phyloP scores from a whole-genome alignment of 495 filamentous ascomycete genomes.

The Talaromyces ruber region DNA sequence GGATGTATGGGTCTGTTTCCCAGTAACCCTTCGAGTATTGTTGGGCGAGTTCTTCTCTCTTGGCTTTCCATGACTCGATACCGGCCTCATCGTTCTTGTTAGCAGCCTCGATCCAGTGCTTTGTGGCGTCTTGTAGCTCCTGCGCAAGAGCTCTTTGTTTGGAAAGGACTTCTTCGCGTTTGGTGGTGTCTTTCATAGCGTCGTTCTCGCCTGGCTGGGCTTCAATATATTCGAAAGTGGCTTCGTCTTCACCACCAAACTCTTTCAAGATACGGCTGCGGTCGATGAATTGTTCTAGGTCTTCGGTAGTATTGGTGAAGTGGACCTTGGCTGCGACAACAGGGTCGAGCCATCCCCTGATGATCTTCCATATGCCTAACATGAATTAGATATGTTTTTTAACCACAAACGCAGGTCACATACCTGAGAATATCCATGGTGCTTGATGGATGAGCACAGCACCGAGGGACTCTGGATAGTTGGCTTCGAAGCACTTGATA shows the following conservation, averaged over 20 bases:
- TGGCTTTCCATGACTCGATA: constrained; percentile 41
- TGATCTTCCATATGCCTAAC: constrained; percentile 77
- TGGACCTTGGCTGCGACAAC: constrained; percentile 93
- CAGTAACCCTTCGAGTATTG: constrained; percentile 72
- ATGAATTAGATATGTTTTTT: constrained; percentile 7
- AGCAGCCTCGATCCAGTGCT: constrained; percentile 55
- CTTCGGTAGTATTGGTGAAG: constrained; percentile 77
- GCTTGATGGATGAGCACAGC: constrained; percentile 94
- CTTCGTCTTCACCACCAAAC: constrained; percentile 74
- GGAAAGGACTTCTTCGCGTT: constrained; percentile 50
- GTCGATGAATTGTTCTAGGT: constrained; percentile 70
- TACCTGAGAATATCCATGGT: constrained; percentile 92
- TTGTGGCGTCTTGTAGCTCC: constrained; percentile 60
- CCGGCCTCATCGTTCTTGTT: constrained; percentile 36
- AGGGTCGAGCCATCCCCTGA: constrained; percentile 93
- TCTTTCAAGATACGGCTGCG: constrained; percentile 65
- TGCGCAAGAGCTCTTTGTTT: constrained; percentile 53
- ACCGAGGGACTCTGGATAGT: constrained; percentile 90
- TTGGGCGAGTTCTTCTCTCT: constrained; percentile 51
- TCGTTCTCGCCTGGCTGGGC: constrained; percentile 62
- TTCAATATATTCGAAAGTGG: constrained; percentile 70
- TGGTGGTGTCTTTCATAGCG: constrained; percentile 56
- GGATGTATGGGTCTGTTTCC: constrained; percentile 67
- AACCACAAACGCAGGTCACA: constrained; percentile 6
- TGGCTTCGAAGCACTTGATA: constrained; percentile 98